These are phyloP conservation scores for Piloderma croceum DNA, from an alignment of 768 basidiomycete species.

Conservation along the genomic window DNA sequence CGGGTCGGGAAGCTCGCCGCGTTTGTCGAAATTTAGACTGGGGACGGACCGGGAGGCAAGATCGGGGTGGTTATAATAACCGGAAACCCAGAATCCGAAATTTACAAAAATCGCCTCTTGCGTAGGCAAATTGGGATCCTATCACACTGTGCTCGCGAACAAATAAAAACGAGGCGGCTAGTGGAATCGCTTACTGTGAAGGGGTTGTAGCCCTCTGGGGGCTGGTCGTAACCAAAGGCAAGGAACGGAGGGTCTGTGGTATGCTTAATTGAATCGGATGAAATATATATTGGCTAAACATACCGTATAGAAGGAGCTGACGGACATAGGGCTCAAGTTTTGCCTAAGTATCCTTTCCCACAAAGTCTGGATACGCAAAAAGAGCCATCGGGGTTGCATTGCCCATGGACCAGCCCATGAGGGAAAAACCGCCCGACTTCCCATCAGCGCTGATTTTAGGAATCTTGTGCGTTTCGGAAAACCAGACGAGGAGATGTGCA, in stretches of 20 bases:
- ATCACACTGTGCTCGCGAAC: too few relatives aligned
- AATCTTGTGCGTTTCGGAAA: slow-evolving; percentile 5
- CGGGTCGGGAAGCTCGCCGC: slow-evolving; percentile 13
- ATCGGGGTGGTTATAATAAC: slow-evolving; percentile 18
- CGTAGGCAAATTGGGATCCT: slow-evolving; percentile 17
- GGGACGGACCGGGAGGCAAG: background rate
- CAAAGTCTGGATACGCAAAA: slow-evolving; percentile 20
- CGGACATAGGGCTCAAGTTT: slow-evolving; percentile 26
- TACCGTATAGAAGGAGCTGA: slow-evolving; percentile 30
- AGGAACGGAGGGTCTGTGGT: slow-evolving; percentile 31
- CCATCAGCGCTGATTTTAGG: slow-evolving; percentile 20
- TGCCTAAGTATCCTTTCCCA: slow-evolving; percentile 18
- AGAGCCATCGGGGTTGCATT: slow-evolving; percentile 23
- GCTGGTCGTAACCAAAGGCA: slow-evolving; percentile 25
- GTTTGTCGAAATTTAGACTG: slow-evolving; percentile 17
- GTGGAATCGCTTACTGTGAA: too few relatives aligned
- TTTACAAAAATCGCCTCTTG: slow-evolving; percentile 18
- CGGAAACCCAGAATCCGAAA: slow-evolving; percentile 25
- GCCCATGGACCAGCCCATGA: slow-evolving; percentile 38
- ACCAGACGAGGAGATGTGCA: slow-evolving; percentile 1
- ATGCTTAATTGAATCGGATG: too few relatives aligned
- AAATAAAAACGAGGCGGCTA: too few relatives aligned
- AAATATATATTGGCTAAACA: too few relatives aligned
- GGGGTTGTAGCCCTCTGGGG: slow-evolving; percentile 3
- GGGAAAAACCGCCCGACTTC: slow-evolving; percentile 28